Conservation (phyloP, 2,329 filamentous ascomycete species). For the Cladosporium sp. region DNA sequence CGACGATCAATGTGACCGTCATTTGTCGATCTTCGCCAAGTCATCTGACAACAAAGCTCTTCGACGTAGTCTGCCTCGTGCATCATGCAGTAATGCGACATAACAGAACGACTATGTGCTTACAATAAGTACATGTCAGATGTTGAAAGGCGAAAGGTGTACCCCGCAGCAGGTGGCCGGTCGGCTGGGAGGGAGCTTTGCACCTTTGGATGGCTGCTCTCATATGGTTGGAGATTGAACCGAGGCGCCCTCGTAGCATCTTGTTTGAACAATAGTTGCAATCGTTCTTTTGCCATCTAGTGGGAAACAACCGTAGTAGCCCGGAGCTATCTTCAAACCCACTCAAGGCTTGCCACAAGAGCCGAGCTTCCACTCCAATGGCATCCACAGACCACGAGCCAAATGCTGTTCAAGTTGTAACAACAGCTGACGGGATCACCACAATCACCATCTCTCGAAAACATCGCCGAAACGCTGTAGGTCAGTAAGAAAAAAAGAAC, state of each 20-base stretch:
- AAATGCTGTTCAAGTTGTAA: slow-evolving; percentile 26
- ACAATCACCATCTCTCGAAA: slow-evolving; percentile 58
- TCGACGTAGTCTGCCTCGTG: neutral
- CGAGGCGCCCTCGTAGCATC: neutral
- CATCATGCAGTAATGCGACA: neutral
- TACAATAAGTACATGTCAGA: neutral
- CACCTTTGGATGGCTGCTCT: neutral
- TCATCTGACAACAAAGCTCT: neutral
- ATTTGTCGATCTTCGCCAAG: neutral
- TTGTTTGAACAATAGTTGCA: neutral
- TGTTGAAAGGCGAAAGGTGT: neutral
- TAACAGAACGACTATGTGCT: neutral
- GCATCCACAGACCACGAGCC: slow-evolving; percentile 15
- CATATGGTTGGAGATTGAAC: neutral
- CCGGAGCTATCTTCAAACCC: neutral
- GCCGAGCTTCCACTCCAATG: neutral
- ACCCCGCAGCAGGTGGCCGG: neutral
- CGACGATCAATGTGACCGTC: neutral
- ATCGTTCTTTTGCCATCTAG: neutral
- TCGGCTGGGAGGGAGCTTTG: neutral
- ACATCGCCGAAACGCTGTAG: slow-evolving; percentile 53
- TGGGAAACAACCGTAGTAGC: neutral
- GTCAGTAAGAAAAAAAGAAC: neutral
- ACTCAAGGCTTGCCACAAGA: neutral
- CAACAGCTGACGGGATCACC: slow-evolving; percentile 47